Conservation (phyloP, 768 basidiomycete species). For the Amanita exitialis region DNA sequence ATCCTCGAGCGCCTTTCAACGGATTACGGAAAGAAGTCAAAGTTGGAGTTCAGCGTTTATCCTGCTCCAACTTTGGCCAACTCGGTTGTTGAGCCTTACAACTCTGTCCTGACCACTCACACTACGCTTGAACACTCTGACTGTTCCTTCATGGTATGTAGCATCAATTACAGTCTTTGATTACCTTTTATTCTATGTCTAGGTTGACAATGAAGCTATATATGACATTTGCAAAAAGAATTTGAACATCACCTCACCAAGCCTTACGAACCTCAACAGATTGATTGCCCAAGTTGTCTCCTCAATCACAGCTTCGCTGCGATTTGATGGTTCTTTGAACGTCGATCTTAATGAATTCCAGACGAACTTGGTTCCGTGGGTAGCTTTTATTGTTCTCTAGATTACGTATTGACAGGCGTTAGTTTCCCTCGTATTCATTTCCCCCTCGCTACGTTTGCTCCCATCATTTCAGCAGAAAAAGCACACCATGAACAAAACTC, state of each 20-base stretch:
- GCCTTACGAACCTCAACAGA: slow-evolving; percentile 90
- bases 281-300: slow-evolving; percentile 99
- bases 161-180: neutral
- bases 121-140: slow-evolving; percentile 99
- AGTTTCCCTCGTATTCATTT: slow-evolving; percentile 98
- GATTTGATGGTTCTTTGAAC: slow-evolving; percentile 95
- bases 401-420: slow-evolving; percentile 8
- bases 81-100: slow-evolving; percentile 98
- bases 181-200: neutral
- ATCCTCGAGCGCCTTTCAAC: slow-evolving; percentile 94
- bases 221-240: slow-evolving; percentile 99
- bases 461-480: slow-evolving; percentile 92
- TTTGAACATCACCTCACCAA: slow-evolving; percentile 74
- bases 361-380: slow-evolving; percentile 95
- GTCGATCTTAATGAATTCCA: slow-evolving; percentile 98
- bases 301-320: slow-evolving; percentile 91
- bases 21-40: slow-evolving; percentile 99
- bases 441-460: slow-evolving; percentile 93
- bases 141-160: slow-evolving; percentile 94
- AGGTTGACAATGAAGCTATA: slow-evolving; percentile 99
- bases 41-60: slow-evolving; percentile 97
- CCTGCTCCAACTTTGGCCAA: slow-evolving; percentile 90
- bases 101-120: slow-evolving; percentile 95
- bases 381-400: slow-evolving; percentile 10
- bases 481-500: slow-evolving; percentile 96